Conservation (phyloP, 306 rosid species). For the Begonia peltatifolia region DNA sequence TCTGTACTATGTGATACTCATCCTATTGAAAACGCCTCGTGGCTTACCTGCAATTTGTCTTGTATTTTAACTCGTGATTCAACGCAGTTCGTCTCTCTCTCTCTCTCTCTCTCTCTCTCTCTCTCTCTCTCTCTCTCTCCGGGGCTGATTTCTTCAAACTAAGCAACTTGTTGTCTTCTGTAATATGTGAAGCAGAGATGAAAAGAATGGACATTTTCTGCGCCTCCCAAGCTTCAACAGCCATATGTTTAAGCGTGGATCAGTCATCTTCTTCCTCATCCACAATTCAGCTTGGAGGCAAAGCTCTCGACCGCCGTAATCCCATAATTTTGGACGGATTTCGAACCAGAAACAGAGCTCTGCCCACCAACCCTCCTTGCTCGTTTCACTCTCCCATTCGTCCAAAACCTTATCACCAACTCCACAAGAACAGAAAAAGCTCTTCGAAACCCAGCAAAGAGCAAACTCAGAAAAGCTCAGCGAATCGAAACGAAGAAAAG, state of each 20-base stretch:
- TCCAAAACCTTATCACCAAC: constrained; percentile 27
- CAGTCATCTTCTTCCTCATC: constrained; percentile 38
- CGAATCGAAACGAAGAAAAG: constrained; percentile 13
- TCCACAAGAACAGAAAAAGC: constrained; percentile 4
- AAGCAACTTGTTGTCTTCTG: too few relatives aligned
- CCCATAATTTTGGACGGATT: constrained; percentile 60
- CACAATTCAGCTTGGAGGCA: constrained; percentile 46
- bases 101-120: not conserved
- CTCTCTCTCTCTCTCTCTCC: constrained; percentile 10
- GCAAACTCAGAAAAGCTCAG: constrained; percentile 10
- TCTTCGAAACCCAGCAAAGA: constrained; percentile 7
- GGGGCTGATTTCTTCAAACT: too few relatives aligned
- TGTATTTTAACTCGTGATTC: too few relatives aligned
- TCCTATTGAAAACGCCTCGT: too few relatives aligned
- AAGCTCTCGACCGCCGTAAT: constrained; percentile 83
- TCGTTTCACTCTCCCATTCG: constrained; percentile 28
- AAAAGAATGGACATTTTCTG: constrained; percentile 68
- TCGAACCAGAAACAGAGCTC: constrained; percentile 8
- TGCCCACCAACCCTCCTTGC: constrained; percentile 18
- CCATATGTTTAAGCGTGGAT: constrained; percentile 60
- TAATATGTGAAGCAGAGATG: constrained; percentile 18
- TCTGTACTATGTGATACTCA: too few relatives aligned
- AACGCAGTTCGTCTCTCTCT: not conserved
- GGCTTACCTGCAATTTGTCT: too few relatives aligned
- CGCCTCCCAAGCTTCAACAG: constrained; percentile 88